Percentiles rank a stretch among this genome's conserved stretches.
Evolutionary conservation across 73 alveolate genomes (phyloP).

Genomic region (Diophrys sp.): DNA sequence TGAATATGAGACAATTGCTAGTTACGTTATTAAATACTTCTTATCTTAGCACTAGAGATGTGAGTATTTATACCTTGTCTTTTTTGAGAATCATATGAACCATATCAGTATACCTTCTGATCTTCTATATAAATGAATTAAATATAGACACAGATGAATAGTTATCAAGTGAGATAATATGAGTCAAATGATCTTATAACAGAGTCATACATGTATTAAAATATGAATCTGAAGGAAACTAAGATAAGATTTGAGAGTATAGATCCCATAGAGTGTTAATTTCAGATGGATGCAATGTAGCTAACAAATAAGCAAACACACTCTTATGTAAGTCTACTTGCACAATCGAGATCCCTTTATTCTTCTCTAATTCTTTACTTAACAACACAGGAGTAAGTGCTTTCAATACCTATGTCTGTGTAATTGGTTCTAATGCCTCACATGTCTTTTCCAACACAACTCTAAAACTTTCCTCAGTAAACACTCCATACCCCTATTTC

Average conservation of each 20-base stretch:
- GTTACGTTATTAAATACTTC: constrained; percentile 23
- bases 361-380: no score
- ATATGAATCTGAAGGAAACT: background rate
- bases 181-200: background rate
- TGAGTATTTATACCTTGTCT: constrained; percentile 10
- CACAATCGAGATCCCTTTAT: no score
- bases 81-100: constrained; percentile 2
- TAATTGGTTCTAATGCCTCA: no score
- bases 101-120: constrained; percentile 4
- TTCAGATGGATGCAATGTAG: no score
- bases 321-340: no score
- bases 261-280: background rate
- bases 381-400: no score
- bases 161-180: background rate
- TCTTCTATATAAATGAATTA: background rate
- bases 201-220: background rate
- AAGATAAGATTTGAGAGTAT: background rate
- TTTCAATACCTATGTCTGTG: no score
- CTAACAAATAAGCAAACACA: no score
- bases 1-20: constrained; percentile 40
- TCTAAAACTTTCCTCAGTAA: no score
- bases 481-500: no score
- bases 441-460: no score
- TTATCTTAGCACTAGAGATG: constrained; percentile 29
- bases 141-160: background rate